Base-by-base conservation (phyloP, 768 basidiomycete species). In the Agrocybe praecox region DNA sequence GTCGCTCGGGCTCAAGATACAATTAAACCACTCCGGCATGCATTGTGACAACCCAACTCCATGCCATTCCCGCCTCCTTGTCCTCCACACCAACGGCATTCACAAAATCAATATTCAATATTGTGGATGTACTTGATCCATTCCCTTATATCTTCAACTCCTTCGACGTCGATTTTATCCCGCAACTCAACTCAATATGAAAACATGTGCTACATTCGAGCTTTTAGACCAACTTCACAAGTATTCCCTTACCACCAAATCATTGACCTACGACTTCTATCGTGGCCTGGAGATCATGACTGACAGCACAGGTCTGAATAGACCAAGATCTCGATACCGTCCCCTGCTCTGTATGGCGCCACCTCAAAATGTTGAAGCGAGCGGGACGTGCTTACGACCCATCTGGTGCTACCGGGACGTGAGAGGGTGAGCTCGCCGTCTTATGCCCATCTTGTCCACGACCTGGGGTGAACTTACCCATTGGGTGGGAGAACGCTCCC, bases 291-390 rank as follows among this genome's bases (percentile, higher is more conserved):
- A 57, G 29, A 51, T 52, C 26, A 7, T 46, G 42, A 33, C 43
- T 42, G 22, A 29, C 42, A 57, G 46, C 18, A 57, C 50, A 1
- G 56, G 56, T n/a, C 29, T 57, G 7, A 7, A 22, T 14, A 23
- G 26, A 7, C 56, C 56, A 4, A 51, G 46, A 29, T 46, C 49
- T 18, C 45, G 56, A 4, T 57, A 57, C 23, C 18, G 26, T 29
- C 5, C 26, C 9, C 26, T 29, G 4, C 9, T 29, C 9, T 9
- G 26, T 40, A 23, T 54, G 53, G 53, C 44, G 46, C 14, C 53
- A 54, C 33, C 53, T 54, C 32, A 46, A 36, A 45, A 23, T 54
- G 32, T 10, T 54, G 33, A 54, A 54, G 33, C 47, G 45, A 33
- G 53, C 24, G 11, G 53, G 53, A 8, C 34, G 53, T n/a, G 53